Conservation (phyloP, 495 filamentous ascomycete genomes). For the Parathielavia hyrcaniae region DNA sequence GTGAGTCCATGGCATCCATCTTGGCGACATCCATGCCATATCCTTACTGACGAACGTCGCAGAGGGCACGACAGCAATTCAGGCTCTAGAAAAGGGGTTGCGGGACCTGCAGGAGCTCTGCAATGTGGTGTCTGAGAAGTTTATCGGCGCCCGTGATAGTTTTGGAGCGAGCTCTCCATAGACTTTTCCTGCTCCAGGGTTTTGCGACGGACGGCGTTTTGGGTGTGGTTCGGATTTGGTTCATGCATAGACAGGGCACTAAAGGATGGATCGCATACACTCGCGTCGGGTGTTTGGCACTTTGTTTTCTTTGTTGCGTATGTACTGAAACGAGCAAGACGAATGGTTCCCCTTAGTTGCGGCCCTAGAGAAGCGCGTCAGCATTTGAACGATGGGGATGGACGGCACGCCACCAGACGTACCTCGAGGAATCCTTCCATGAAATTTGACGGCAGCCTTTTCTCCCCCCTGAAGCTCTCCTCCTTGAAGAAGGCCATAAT, state of each 20-base stretch:
- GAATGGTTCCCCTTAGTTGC: slow-evolving; percentile 40
- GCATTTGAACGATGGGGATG: neutral
- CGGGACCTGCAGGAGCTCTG: slow-evolving; percentile 83
- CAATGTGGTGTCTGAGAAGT: slow-evolving; percentile 84
- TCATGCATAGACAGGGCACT: slow-evolving; percentile 16
- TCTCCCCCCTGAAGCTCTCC: slow-evolving; percentile 68
- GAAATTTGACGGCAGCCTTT: slow-evolving; percentile 76
- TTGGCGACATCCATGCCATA: neutral
- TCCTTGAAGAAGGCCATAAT: slow-evolving; percentile 94
- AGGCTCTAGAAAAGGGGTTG: slow-evolving; percentile 85
- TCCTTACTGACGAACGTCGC: neutral
- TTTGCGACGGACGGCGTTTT: slow-evolving; percentile 27
- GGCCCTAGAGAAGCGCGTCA: slow-evolving; percentile 35
- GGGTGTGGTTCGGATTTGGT: slow-evolving; percentile 18
- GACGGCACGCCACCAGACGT: slow-evolving; percentile 19
- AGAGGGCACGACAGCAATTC: slow-evolving; percentile 75
- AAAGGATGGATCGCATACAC: neutral
- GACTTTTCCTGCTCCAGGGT: slow-evolving; percentile 2
- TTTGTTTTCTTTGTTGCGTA: slow-evolving; percentile 23
- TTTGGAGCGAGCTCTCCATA: slow-evolving; percentile 43
- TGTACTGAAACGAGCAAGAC: slow-evolving; percentile 27
- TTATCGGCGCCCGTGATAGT: slow-evolving; percentile 57
- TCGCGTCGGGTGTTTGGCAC: neutral
- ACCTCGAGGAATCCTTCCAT: slow-evolving; percentile 91
- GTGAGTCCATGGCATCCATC: slow-evolving; percentile 44